Evolutionary conservation across 495 filamentous ascomycete species (phyloP).

Genomic region (Stereocaulon alpinum): DNA sequence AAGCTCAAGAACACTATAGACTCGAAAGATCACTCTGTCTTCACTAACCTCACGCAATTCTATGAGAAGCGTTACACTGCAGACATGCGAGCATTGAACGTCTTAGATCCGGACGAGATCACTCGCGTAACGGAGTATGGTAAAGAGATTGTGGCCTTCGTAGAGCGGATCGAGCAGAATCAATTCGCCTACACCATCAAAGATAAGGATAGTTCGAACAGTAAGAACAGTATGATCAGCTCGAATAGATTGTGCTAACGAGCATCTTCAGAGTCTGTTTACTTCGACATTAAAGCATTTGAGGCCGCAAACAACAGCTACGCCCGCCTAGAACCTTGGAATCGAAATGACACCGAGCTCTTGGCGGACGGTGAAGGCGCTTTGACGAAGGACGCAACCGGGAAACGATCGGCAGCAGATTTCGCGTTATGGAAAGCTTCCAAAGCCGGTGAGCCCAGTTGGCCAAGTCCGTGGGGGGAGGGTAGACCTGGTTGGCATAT

Average conservation of each 20-base stretch:
- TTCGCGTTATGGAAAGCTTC: conserved; percentile 94
- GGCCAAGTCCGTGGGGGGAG: conserved; percentile 76
- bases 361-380: conserved; percentile 87
- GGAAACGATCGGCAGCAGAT: conserved; percentile 64
- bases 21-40: conserved; percentile 58
- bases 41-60: conserved; percentile 68
- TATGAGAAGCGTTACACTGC: conserved; percentile 75
- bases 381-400: conserved; percentile 53
- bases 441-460: conserved; percentile 85
- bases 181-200: conserved; percentile 77
- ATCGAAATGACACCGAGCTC: conserved; percentile 67
- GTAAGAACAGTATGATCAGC: background rate
- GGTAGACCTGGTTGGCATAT: conserved; percentile 89
- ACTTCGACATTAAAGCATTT: conserved; percentile 86
- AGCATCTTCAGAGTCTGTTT: conserved; percentile 49
- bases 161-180: conserved; percentile 70
- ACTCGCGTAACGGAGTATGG: conserved; percentile 89
- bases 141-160: conserved; percentile 67
- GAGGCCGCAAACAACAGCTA: conserved; percentile 77
- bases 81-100: conserved; percentile 81
- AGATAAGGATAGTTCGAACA: conserved; percentile 32
- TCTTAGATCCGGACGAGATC: conserved; percentile 66
- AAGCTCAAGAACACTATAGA: conserved; percentile 61
- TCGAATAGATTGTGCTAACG: background rate
- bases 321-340: conserved; percentile 79